Evolutionary conservation across 192 early-diverging fungal genomes (phyloP).

Genomic region (Mortierella claussenii): DNA sequence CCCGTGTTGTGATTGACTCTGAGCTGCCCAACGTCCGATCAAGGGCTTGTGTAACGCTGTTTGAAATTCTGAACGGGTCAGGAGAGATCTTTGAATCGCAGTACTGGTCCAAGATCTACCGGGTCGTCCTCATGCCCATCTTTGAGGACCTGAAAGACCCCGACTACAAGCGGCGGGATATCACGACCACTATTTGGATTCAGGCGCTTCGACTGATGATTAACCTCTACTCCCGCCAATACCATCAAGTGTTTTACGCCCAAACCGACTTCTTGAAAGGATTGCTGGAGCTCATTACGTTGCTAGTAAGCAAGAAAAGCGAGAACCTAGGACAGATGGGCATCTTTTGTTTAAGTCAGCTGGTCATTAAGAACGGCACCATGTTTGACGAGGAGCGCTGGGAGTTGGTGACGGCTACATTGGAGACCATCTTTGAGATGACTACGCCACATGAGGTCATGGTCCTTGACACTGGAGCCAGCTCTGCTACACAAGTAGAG

Average conservation of each 20-base stretch:
- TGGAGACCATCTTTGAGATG: conserved; percentile 81
- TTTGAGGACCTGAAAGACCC: conserved; percentile 86
- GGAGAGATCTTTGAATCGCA: conserved; percentile 79
- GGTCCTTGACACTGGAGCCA: conserved; percentile 52
- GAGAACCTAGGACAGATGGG: conserved; percentile 91
- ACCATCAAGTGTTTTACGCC: conserved; percentile 75
- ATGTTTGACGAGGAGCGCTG: conserved; percentile 82
- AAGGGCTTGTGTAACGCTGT: conserved; percentile 84
- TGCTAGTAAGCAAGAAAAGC: conserved; percentile 69
- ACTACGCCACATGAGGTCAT: conserved; percentile 86
- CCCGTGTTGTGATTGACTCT: conserved; percentile 57
- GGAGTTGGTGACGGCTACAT: conserved; percentile 75
- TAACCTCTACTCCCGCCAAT: conserved; percentile 79
- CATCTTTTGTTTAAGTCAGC: conserved; percentile 88
- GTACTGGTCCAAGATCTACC: conserved; percentile 88
- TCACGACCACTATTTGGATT: conserved; percentile 92
- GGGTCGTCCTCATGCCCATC: conserved; percentile 88
- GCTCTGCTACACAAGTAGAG: not conserved
- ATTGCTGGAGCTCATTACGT: conserved; percentile 72
- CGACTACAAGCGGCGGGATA: conserved; percentile 86
- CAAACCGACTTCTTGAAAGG: conserved; percentile 84
- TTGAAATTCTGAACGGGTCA: conserved; percentile 82
- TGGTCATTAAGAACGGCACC: conserved; percentile 80
- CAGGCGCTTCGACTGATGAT: conserved; percentile 90
- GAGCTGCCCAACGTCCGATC: conserved; percentile 50